Evolutionary conservation across 768 basidiomycete species (phyloP).

Genomic region (Holtermannia corniformis): DNA sequence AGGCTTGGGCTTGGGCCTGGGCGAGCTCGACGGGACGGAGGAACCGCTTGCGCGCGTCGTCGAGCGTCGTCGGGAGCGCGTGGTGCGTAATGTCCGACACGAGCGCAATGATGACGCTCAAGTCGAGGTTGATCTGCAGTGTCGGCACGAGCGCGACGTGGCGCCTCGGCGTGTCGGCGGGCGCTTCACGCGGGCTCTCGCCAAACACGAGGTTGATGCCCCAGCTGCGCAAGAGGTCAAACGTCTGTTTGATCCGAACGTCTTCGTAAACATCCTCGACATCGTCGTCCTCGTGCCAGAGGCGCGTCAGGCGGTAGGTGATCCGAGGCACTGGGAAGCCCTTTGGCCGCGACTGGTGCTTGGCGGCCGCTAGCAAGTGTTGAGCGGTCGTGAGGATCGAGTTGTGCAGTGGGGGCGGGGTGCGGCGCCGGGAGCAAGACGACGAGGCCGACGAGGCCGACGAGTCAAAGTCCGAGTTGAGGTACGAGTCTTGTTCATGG

Average conservation of each 20-base stretch:
- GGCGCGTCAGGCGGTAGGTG: constrained; percentile 58
- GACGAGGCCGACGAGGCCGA: constrained; percentile 8
- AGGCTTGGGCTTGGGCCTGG: background rate
- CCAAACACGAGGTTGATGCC: constrained; percentile 62
- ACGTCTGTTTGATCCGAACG: constrained; percentile 55
- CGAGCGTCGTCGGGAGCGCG: constrained; percentile 50
- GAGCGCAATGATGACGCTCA: constrained; percentile 74
- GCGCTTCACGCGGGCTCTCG: background rate
- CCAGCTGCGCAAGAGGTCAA: constrained; percentile 52
- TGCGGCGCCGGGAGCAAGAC: constrained; percentile 38
- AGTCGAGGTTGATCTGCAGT: constrained; percentile 61
- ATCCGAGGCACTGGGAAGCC: constrained; percentile 38
- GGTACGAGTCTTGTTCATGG: constrained; percentile 71
- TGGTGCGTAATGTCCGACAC: constrained; percentile 73
- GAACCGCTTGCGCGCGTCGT: constrained; percentile 58
- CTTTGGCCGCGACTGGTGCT: constrained; percentile 48
- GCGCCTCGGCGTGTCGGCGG: background rate
- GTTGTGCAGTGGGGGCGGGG: constrained; percentile 51
- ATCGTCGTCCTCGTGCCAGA: constrained; percentile 40
- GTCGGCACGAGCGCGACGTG: constrained; percentile 46
- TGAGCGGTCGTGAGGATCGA: constrained; percentile 63
- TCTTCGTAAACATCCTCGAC: constrained; percentile 40
- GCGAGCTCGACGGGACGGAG: constrained; percentile 43
- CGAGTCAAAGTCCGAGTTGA: constrained; percentile 53
- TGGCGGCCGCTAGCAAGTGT: constrained; percentile 57